Base-by-base conservation (phyloP, 2,329 filamentous ascomycete species). In the Colletotrichum paranaense region DNA sequence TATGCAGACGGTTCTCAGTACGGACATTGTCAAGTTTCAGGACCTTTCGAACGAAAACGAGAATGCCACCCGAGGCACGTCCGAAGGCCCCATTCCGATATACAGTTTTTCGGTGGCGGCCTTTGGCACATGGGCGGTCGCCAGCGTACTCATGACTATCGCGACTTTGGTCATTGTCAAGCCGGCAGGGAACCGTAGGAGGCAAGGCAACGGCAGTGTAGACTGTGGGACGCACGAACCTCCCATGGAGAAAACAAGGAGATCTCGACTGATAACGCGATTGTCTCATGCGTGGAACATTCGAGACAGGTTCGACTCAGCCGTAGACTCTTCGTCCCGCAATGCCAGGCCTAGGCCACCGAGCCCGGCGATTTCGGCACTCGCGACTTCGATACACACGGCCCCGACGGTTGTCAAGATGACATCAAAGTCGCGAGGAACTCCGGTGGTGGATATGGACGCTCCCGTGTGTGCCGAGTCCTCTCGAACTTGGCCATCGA, bases 1-100 rank as follows among this genome's bases (percentile, higher is more conserved):
- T 53, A 28, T 12, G 53, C 38, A 72, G 69, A 68, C 69, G 53
- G 58, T 72, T 32, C 53, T 72, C 58, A 69, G 69, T 64, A 72
- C 69, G 55, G 69, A 72, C 53, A 72, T 72, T 69, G 66, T 72
- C 14, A 72, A 72, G 69, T 72, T 72, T 68, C 68, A 72, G 35
- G 69, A 63, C 6, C 69, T 72, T 55, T 38, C 42, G 32, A 69
- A 32, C 59, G 65, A 69, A 69, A 69, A 72, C 66, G 69, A 69
- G 53, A 53, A 60, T 22, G 32, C 22, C 11, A 16, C 22, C 35
- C 38, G 38, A 14, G 28, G 30, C 14, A 32, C 49, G 35, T 32
- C 57, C 28, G 49, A 57, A 19, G 22, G 26, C 24, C 30, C 68
- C 35, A 49, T 32, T 9, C 68, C 68, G 28, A 32, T n/a, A 5